Conservation (phyloP, 129 eudicot genomes). For the Sambucus nigra region DNA sequence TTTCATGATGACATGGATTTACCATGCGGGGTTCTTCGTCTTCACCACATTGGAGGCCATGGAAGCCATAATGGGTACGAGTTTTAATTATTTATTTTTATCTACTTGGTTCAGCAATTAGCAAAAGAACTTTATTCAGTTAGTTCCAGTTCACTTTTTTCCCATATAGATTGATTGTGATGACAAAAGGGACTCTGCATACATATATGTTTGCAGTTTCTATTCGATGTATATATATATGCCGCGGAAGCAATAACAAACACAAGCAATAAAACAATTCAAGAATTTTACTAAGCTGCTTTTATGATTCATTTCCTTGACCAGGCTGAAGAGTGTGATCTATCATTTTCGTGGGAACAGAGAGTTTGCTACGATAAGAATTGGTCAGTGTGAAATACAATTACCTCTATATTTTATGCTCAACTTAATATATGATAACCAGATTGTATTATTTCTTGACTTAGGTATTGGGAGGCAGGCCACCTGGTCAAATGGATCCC, state of each 20-base stretch:
- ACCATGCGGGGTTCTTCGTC: slow-evolving; percentile 92
- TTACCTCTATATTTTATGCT: background rate
- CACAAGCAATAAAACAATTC: no score
- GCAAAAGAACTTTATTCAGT: background rate
- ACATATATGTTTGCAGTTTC: background rate
- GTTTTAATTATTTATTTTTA: background rate
- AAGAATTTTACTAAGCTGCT: background rate
- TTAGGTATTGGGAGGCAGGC: slow-evolving; percentile 86
- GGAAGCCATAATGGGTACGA: slow-evolving; percentile 84
- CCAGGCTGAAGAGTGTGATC: slow-evolving; percentile 78
- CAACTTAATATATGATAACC: background rate
- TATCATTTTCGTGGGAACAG: slow-evolving; percentile 65
- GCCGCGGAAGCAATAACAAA: no score
- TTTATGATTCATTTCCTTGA: background rate
- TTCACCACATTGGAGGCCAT: slow-evolving; percentile 61
- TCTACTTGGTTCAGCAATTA: background rate
- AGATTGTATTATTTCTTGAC: background rate
- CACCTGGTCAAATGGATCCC: slow-evolving; percentile 97
- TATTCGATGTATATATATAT: no score
- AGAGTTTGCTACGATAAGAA: slow-evolving; percentile 72
- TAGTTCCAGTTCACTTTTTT: no score
- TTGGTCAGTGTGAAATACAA: slow-evolving; percentile 39
- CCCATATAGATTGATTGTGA: no score
- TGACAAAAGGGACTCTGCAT: background rate
- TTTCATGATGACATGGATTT: slow-evolving; percentile 88